These are phyloP conservation scores for Colletotrichum noveboracense DNA, from an alignment of 2,329 filamentous ascomycete species.

Conservation along the genomic window DNA sequence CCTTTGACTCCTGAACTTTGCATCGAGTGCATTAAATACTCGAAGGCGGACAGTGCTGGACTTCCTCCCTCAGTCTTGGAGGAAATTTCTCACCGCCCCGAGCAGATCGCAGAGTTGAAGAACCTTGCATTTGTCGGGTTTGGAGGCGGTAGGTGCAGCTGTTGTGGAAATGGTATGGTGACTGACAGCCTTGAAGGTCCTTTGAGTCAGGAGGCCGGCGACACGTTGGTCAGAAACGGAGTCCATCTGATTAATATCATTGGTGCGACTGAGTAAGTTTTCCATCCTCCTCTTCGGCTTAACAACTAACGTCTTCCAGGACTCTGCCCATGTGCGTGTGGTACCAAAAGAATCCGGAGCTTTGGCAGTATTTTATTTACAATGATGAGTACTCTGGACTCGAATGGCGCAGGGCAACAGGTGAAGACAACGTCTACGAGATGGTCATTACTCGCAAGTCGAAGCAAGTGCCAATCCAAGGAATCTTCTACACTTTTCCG, in stretches of 20 bases:
- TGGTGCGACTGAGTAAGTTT: slow-evolving; percentile 42
- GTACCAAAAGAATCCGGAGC: slow-evolving; percentile 32
- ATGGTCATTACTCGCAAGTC: slow-evolving; percentile 43
- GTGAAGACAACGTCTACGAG: slow-evolving; percentile 37
- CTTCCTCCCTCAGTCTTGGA: slow-evolving; percentile 47
- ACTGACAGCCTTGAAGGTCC: neutral
- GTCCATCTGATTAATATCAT: slow-evolving; percentile 41
- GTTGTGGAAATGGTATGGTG: neutral
- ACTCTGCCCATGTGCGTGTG: slow-evolving; percentile 33
- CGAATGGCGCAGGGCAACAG: slow-evolving; percentile 38
- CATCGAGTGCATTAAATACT: slow-evolving; percentile 33
- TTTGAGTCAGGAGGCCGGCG: slow-evolving; percentile 40
- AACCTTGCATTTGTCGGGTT: slow-evolving; percentile 38
- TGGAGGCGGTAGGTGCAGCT: slow-evolving; percentile 38
- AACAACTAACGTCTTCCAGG: neutral
- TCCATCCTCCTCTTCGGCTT: neutral
- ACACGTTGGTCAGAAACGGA: slow-evolving; percentile 39
- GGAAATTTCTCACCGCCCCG: slow-evolving; percentile 40
- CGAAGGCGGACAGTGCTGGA: slow-evolving; percentile 28
- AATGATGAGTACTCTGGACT: slow-evolving; percentile 44
- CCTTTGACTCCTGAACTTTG: slow-evolving; percentile 39
- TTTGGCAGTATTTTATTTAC: slow-evolving; percentile 25
- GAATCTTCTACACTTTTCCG: slow-evolving; percentile 47
- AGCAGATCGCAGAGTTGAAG: slow-evolving; percentile 33
- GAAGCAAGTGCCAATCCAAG: slow-evolving; percentile 36